Evolutionary conservation across 768 basidiomycete genomes (phyloP), one percentile per base, ranked within the genome.

Genomic region (Suillus spraguei): DNA sequence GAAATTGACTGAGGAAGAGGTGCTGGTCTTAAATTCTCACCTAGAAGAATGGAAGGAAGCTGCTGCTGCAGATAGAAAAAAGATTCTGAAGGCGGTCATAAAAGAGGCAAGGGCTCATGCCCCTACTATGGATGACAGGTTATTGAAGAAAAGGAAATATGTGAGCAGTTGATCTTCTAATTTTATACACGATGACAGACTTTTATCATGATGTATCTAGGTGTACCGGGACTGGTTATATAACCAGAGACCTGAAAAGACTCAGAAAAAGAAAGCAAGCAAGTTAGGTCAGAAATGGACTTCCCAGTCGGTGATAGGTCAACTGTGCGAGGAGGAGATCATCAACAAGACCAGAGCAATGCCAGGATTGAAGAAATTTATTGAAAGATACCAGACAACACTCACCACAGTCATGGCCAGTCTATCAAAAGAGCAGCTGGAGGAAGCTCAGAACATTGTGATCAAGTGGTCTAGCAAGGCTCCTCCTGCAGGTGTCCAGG

Each of bases 1-100:
- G 14, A 52, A 52, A 32, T 52, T 52, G 17, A 52, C 50, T 4
- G 17, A 52, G 32, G 50, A 32, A 32, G 50, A 52, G 50, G 14
- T 52, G 28, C 50, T 20, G 16, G 50, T 52, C 28, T 52, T 52
- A 32, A 3, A 32, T 17, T 32, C 50, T 5, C 50, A 52, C 50
- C 50, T 52, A 52, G 50, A 52, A 32, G 32, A 52, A 52, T 52
- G 50, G 50, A 52, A 52, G 28, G 50, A 52, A 52, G 50, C 50
- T 3, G 14, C 32, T 2, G 9, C 16, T 5, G 4, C 17, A 2
- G 17, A 52, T 52, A 52, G 50, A 17, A 52, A 52, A 52, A 10
- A 0, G 3, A 52, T 52, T 33, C 16, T 52, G 16, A 52, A 5
- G 32, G 50, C 2, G 1, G 28, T 33, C 16, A 33, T 52, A 28